Conservation (phyloP, 2,329 filamentous ascomycete species). For the Nakataea oryzae region DNA sequence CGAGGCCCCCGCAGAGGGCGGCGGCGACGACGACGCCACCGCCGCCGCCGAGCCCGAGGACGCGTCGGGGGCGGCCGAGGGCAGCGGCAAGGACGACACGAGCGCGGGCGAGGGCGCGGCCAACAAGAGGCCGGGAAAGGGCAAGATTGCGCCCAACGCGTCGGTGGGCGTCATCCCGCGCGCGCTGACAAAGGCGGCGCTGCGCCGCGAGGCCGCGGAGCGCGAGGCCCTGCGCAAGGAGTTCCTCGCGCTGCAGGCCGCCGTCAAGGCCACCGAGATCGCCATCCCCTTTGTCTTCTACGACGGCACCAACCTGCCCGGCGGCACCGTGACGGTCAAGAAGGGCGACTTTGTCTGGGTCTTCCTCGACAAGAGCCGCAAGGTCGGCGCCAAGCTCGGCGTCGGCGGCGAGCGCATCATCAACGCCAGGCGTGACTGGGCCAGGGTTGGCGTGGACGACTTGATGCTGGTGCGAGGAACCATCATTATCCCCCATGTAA, state of each 20-base stretch:
- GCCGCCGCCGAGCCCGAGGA: conserved; percentile 16
- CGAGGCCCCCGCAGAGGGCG: conserved; percentile 32
- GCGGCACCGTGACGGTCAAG: conserved; percentile 74
- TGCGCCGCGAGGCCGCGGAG: conserved; percentile 67
- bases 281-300: conserved; percentile 94
- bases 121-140: conserved; percentile 15
- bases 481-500: conserved; percentile 87
- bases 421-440: conserved; percentile 73
- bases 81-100: conserved; percentile 1
- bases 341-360: conserved; percentile 93
- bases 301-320: conserved; percentile 82
- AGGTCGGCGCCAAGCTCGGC: conserved; percentile 75
- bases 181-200: conserved; percentile 48
- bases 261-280: conserved; percentile 81
- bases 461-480: conserved; percentile 85
- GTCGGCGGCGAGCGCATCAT: conserved; percentile 56
- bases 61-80: neutral
- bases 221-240: conserved; percentile 67
- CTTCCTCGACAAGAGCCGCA: conserved; percentile 83
- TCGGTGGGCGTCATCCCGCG: conserved; percentile 59
- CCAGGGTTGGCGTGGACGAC: conserved; percentile 87
- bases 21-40: conserved; percentile 24
- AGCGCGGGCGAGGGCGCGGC: conserved; percentile 13
- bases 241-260: conserved; percentile 73
- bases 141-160: conserved; percentile 51